These are phyloP conservation scores for Thermomucor indicae-seudaticae DNA, from an alignment of 371 early-diverging fungal genomes.

Conservation along the genomic window DNA sequence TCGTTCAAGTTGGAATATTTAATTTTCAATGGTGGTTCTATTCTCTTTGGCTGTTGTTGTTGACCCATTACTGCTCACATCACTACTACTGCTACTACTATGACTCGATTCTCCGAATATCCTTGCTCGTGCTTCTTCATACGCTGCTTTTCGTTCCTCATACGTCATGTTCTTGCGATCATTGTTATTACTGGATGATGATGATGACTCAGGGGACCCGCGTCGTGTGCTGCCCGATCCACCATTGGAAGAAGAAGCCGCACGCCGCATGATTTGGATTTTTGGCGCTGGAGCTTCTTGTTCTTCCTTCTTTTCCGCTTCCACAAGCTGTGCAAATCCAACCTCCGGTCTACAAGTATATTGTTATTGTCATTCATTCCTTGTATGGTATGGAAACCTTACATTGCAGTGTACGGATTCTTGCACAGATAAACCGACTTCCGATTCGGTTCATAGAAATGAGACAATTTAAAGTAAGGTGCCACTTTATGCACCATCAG, in stretches of 20 bases:
- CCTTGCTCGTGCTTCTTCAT: conserved; percentile 73
- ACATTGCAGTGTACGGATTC: conserved; percentile 58
- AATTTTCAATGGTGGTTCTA: no score
- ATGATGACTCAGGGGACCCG: conserved; percentile 8
- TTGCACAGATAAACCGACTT: conserved; percentile 62
- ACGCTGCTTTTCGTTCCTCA: conserved; percentile 71
- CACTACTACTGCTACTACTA: no score
- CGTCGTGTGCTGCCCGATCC: conserved; percentile 18
- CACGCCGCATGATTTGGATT: conserved; percentile 52
- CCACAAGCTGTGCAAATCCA: conserved; percentile 47
- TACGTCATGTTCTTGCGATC: conserved; percentile 56
- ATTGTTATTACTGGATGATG: conserved; percentile 8
- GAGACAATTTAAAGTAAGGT: conserved; percentile 65
- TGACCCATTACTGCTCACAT: no score
- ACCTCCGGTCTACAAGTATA: conserved; percentile 34
- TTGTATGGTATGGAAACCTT: conserved; percentile 17
- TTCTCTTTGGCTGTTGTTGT: no score
- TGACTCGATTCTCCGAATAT: conserved; percentile 79
- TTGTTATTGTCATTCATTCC: not conserved
- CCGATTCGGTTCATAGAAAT: conserved; percentile 56
- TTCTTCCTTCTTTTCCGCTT: conserved; percentile 27
- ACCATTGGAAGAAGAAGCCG: conserved; percentile 13
- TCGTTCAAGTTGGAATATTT: no score
- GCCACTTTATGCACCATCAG: conserved; percentile 73
- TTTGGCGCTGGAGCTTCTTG: conserved; percentile 19